phyloP scores from a whole-genome alignment of 805 yeast species.

The Debaryomyces prosopidis region DNA sequence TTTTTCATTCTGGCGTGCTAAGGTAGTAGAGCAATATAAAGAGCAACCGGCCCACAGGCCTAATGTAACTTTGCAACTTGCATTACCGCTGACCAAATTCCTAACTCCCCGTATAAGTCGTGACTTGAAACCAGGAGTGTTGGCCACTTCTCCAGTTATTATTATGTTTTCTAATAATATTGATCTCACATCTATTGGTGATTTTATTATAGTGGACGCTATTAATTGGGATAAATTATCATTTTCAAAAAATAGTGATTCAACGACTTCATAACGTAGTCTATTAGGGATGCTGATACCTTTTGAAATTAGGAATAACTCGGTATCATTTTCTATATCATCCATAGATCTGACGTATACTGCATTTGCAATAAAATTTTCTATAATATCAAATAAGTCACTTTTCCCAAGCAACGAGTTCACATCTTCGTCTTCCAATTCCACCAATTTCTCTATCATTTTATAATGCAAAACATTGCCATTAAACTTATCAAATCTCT shows the following conservation, averaged over 20 bases:
- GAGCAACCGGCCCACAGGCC: conserved; percentile 37
- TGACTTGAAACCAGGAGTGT: conserved; percentile 23
- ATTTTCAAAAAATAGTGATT: conserved; percentile 8
- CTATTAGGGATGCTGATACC: conserved; percentile 11
- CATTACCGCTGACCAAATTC: conserved; percentile 1
- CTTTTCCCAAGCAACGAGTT: conserved; percentile 7
- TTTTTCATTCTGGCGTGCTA: conserved; percentile 12
- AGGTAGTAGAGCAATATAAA: conserved; percentile 23
- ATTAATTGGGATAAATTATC: conserved; percentile 6
- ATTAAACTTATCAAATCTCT: conserved; percentile 5
- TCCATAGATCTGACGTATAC: conserved; percentile 9
- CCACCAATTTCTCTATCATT: conserved; percentile 12
- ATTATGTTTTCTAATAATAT: conserved; percentile 19
- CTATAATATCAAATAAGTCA: conserved; percentile 17
- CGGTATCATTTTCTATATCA: conserved; percentile 1
- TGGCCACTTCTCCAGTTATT: conserved; percentile 23
- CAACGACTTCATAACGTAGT: conserved; percentile 15
- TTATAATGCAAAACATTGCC: conserved; percentile 21
- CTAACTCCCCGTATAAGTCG: conserved; percentile 14
- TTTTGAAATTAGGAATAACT: conserved; percentile 10
- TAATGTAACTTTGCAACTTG: conserved; percentile 13
- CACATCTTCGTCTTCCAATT: conserved; percentile 9
- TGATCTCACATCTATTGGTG: conserved; percentile 20
- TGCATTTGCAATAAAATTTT: conserved; percentile 14
- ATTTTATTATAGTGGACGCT: conserved; percentile 5